Conservation (phyloP, 345 rosid species). For the Linum lewisii region DNA sequence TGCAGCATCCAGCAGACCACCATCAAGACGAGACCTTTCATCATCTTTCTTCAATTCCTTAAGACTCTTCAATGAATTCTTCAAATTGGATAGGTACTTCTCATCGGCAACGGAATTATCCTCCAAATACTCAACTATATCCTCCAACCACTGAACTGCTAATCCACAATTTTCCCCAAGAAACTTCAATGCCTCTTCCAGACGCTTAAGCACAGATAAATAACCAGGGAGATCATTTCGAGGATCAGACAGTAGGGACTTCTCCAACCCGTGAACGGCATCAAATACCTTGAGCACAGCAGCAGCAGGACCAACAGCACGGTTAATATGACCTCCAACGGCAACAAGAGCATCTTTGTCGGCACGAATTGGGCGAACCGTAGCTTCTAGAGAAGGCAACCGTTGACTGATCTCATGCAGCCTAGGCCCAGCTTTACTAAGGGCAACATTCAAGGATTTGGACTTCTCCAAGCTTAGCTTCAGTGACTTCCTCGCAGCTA, state of each 20-base stretch:
- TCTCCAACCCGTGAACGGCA: slow-evolving; percentile 94
- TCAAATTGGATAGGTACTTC: slow-evolving; percentile 54
- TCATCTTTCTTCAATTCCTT: slow-evolving; percentile 44
- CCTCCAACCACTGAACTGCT: slow-evolving; percentile 98
- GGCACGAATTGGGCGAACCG: slow-evolving; percentile 88
- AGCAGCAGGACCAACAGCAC: slow-evolving; percentile 98
- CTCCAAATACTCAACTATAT: slow-evolving; percentile 89
- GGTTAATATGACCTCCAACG: slow-evolving; percentile 90
- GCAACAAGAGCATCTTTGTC: slow-evolving; percentile 76
- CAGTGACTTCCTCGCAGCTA: slow-evolving; percentile 60
- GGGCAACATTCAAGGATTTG: slow-evolving; percentile 42
- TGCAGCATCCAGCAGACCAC: slow-evolving; percentile 81
- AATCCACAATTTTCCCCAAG: slow-evolving; percentile 87
- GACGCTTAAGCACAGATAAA: slow-evolving; percentile 73
- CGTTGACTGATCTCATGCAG: slow-evolving; percentile 69
- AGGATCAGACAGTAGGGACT: slow-evolving; percentile 79
- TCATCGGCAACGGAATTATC: slow-evolving; percentile 77
- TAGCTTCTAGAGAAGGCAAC: slow-evolving; percentile 64
- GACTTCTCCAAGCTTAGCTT: slow-evolving; percentile 78
- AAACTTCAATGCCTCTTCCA: slow-evolving; percentile 88
- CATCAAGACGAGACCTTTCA: slow-evolving; percentile 45
- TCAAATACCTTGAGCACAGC: slow-evolving; percentile 98
- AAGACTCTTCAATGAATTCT: slow-evolving; percentile 53
- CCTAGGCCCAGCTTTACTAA: slow-evolving; percentile 61
- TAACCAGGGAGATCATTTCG: slow-evolving; percentile 70